These are phyloP conservation scores for Aspergillus quadrilineatus DNA, from an alignment of 2,329 filamentous ascomycete genomes.

Conservation along the genomic window DNA sequence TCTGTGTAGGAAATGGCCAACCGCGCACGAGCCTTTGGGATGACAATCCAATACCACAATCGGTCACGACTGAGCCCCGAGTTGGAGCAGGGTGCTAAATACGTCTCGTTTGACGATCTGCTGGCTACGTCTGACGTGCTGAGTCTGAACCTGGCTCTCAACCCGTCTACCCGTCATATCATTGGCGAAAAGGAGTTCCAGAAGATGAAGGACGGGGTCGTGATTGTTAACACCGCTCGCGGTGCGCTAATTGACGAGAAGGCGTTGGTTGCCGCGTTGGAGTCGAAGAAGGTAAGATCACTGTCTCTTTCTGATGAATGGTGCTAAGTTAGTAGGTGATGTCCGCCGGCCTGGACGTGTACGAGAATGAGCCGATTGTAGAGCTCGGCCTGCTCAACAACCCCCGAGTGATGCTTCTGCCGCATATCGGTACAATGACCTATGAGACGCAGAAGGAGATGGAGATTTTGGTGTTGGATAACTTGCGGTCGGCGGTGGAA, in stretches of 20 bases:
- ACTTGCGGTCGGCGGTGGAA: conserved; percentile 57
- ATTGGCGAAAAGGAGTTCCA: conserved; percentile 46
- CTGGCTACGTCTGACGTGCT: conserved; percentile 49
- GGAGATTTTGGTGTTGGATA: conserved; percentile 60
- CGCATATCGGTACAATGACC: conserved; percentile 61
- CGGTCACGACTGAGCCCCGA: conserved; percentile 42
- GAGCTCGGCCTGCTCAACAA: conserved; percentile 50
- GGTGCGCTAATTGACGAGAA: conserved; percentile 49
- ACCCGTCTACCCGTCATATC: conserved; percentile 47
- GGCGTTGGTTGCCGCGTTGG: conserved; percentile 46
- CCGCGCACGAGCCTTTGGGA: conserved; percentile 47
- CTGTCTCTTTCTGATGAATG: neutral
- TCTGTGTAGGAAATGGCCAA: conserved; percentile 43
- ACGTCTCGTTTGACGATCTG: conserved; percentile 48
- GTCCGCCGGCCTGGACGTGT: conserved; percentile 49
- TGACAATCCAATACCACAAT: conserved; percentile 51
- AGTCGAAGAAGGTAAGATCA: conserved; percentile 43
- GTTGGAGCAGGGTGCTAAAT: conserved; percentile 43
- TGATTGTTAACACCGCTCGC: conserved; percentile 47
- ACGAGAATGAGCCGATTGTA: conserved; percentile 47
- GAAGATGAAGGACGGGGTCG: conserved; percentile 47
- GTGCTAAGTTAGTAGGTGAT: conserved; percentile 30
- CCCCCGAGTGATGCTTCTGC: conserved; percentile 53
- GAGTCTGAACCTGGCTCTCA: conserved; percentile 47
- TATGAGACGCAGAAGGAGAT: conserved; percentile 62